A percentile compares a stretch with the other conserved stretches of the same genome.
These are phyloP conservation scores for Butyriboletus loyo DNA, from an alignment of 768 basidiomycete species.

Conservation along the genomic window DNA sequence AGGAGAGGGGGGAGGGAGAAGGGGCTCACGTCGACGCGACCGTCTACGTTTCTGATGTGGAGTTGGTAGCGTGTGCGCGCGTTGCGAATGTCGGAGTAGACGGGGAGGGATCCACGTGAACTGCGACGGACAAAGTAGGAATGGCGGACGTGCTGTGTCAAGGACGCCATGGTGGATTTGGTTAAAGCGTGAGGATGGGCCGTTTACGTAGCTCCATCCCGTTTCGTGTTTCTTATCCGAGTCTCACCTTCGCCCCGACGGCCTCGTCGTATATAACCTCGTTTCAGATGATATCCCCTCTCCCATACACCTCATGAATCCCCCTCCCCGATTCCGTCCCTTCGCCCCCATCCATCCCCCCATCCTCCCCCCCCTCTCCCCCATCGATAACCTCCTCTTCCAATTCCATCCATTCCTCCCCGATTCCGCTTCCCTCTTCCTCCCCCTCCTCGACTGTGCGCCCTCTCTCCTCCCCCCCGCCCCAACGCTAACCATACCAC, in stretches of 20 bases:
- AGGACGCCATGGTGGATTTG: conserved; percentile 6
- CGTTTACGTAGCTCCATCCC: conserved; percentile 3
- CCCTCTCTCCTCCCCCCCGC: not conserved
- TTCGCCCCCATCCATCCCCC: not conserved
- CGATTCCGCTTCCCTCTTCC: not conserved
- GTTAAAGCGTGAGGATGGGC: not conserved
- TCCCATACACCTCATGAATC: not conserved
- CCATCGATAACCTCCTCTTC: too few relatives aligned
- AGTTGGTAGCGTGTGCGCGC: conserved; percentile 54
- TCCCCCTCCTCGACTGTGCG: not conserved
- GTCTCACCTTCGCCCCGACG: not conserved
- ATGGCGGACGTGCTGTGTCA: too few relatives aligned
- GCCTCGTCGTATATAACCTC: conserved; percentile 3
- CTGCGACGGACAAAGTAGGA: conserved; percentile 67
- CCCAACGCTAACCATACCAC: not conserved
- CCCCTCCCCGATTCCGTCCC: not conserved
- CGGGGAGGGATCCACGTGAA: conserved; percentile 62
- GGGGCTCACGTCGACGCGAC: conserved; percentile 51
- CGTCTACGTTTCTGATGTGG: conserved; percentile 67
- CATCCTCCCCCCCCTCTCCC: conserved; percentile 13
- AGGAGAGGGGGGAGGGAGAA: not conserved
- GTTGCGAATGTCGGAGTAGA: conserved; percentile 74
- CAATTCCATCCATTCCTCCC: too few relatives aligned
- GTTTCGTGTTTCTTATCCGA: not conserved
- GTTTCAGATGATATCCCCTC: not conserved